A percentile compares a stretch with the other conserved stretches of the same genome.
phyloP scores from a whole-genome alignment of 2,329 filamentous ascomycete species.

The Dothideomycetes sp. region DNA sequence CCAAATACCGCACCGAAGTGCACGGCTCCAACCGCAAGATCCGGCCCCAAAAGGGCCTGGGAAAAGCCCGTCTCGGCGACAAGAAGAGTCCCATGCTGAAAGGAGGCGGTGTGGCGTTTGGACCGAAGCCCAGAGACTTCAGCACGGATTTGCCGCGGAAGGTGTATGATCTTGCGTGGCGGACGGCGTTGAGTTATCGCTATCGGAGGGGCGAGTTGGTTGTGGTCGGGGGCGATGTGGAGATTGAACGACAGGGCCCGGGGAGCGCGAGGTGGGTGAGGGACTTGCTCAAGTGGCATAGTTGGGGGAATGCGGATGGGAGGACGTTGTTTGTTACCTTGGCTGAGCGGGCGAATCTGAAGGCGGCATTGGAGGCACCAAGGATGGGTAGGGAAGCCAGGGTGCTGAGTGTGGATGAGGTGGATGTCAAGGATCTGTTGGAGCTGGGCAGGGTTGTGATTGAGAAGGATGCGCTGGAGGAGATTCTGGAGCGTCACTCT shows the following conservation, averaged over 20 bases:
- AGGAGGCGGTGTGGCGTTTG: slow-evolving; percentile 80
- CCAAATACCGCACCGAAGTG: slow-evolving; percentile 74
- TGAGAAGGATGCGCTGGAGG: slow-evolving; percentile 67
- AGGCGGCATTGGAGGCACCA: slow-evolving; percentile 51
- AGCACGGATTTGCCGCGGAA: slow-evolving; percentile 72
- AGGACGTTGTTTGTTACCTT: slow-evolving; percentile 67
- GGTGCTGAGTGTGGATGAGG: slow-evolving; percentile 60
- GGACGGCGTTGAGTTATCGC: slow-evolving; percentile 84
- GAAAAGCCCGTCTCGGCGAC: slow-evolving; percentile 66
- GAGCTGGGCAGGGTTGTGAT: slow-evolving; percentile 77
- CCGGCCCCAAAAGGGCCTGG: slow-evolving; percentile 75
- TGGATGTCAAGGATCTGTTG: slow-evolving; percentile 91
- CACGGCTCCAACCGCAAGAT: slow-evolving; percentile 76
- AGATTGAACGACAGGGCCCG: slow-evolving; percentile 44
- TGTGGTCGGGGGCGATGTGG: slow-evolving; percentile 67
- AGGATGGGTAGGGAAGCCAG: slow-evolving; percentile 54
- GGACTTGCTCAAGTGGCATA: slow-evolving; percentile 59
- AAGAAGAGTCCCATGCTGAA: slow-evolving; percentile 70
- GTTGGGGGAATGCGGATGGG: slow-evolving; percentile 55
- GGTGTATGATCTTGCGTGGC: slow-evolving; percentile 91
- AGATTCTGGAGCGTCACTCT: slow-evolving; percentile 62
- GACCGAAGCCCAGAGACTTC: slow-evolving; percentile 90
- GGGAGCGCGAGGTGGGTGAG: slow-evolving; percentile 42
- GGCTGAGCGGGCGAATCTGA: slow-evolving; percentile 50
- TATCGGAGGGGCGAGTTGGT: slow-evolving; percentile 80